Evolutionary conservation across 257 asterid genomes (phyloP), one percentile per base, ranked within the genome.

Genomic region (Gentiana dahurica): DNA sequence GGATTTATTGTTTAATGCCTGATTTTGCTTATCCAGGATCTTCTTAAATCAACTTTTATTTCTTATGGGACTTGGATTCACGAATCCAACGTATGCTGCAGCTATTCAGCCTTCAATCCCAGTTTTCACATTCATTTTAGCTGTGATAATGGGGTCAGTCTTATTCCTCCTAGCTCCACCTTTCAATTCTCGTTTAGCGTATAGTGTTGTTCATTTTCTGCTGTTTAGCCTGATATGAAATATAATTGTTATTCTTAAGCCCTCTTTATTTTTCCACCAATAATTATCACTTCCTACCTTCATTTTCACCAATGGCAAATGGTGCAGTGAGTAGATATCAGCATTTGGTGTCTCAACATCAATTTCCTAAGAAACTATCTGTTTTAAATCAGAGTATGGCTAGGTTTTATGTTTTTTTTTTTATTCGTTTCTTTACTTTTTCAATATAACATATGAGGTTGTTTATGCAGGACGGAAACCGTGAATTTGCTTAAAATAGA

Each of bases 41-140:
- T 92, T 88, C 3, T 94, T 97, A 46, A 92, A 88, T 74, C 99
- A 92, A 59, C 94, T 92, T 62, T 72, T 92, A 81, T 92, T 92
- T 81, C 93, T 92, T 57, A 50, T 85, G 63, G 99, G 99, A 54
- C 97, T 92, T 62, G 95, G 89, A 70, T 88, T 85, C 81, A 92
- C 99, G 7, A 92, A 78, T 79, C 99, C 99, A 36, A 65, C 89
- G 43, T 92, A 92, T 57, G 98, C 98, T 73, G 95, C 98, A 59
- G 98, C 96, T 41, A 75, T 87, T 61, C 98, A 91, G 71, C 98
- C 99, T 41, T 71, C 99, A 45, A 85, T 89, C 69, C 99, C 99
- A 67, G 99, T 92, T 64, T 88, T 92, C 45, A 92, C 99, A 38
- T 88, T 92, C 72, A 72, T 89, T 64, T 79, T 92, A 70, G 89